Percentiles rank a stretch among this genome's conserved stretches.
These are phyloP conservation scores for Colletotrichum truncatum DNA, from an alignment of 2,329 filamentous ascomycete genomes.

Conservation along the genomic window DNA sequence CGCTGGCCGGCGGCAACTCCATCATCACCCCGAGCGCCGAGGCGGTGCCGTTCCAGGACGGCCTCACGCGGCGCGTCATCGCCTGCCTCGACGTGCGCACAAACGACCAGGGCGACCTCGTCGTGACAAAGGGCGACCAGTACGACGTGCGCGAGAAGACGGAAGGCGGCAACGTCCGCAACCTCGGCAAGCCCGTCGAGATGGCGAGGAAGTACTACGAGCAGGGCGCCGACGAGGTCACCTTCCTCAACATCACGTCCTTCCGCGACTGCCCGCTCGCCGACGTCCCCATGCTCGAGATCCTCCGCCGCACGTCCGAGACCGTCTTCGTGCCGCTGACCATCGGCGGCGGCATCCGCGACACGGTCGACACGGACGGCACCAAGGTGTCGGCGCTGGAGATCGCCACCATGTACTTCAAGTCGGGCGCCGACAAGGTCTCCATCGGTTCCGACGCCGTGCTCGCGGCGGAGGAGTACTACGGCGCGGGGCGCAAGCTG, in stretches of 20 bases:
- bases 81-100: constrained; percentile 95
- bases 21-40: constrained; percentile 17
- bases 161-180: constrained; percentile 74
- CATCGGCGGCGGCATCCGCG: constrained; percentile 93
- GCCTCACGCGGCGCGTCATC: constrained; percentile 91
- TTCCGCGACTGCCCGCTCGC: constrained; percentile 95
- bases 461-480: constrained; percentile 90
- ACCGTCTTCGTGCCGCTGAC: constrained; percentile 97
- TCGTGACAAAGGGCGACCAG: constrained; percentile 98
- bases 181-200: constrained; percentile 95
- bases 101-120: constrained; percentile 93
- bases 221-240: constrained; percentile 95
- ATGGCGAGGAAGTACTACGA: constrained; percentile 95
- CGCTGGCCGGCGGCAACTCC: constrained; percentile 46
- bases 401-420: constrained; percentile 97
- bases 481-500: constrained; percentile 72
- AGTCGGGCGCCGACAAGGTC: constrained; percentile 96
- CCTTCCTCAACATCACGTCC: constrained; percentile 97
- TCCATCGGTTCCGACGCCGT: constrained; percentile 97
- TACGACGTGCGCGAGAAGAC: constrained; percentile 96
- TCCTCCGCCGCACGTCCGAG: constrained; percentile 84
- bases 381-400: constrained; percentile 88
- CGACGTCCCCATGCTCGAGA: constrained; percentile 95
- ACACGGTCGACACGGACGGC: constrained; percentile 89
- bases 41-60: constrained; percentile 56